Evolutionary conservation across 257 asterid species (phyloP), one percentile per base, ranked within the genome.

Genomic region (Nicotiana tomentosiformis): DNA sequence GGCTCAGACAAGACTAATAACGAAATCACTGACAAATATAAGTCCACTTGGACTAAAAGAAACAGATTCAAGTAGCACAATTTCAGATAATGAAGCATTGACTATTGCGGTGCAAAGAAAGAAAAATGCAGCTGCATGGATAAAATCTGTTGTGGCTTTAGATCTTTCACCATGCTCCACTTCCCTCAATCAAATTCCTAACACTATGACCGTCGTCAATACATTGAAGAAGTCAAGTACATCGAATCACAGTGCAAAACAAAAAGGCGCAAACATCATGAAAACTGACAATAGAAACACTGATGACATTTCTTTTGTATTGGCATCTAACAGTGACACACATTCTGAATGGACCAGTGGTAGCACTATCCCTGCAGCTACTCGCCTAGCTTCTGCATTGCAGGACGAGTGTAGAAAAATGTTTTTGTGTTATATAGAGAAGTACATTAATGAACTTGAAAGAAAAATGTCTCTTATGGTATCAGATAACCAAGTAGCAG

Each of bases 131-230:
- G 61, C 82, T 3, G 35, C 89, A 26, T 92, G 97, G 96, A 84
- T 94, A 39, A 94, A 85, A 90, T 88, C 96, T 10, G 96, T 96
- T 1, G 77, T 91, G 10, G 91, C 93, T 32, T 84, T 85, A 32
- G 98, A 92, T 84, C 97, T 94, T 78, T 89, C 96, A 23, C 86
- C 89, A 0, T 62, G 76, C 82, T 49, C 87, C 18, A 8, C 79
- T 61, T 35, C 84, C 17, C 81, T 70, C 35, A 62, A 68, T 76
- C 84, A 85, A 26, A 46, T 77, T 29, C 58, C 84, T 23, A 69
- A 77, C 83, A 62, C 81, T 29, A 29, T 20, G 10, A 69, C 83
- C 23, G 30, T 89, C 49, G 26, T 84, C 68, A 74, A 57, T 29
- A 46, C 79, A 2, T 14, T 30, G 35, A 88, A 87, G 79, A 88